phyloP scores from a whole-genome alignment of 495 filamentous ascomycete species.

The Penicillium lividum region DNA sequence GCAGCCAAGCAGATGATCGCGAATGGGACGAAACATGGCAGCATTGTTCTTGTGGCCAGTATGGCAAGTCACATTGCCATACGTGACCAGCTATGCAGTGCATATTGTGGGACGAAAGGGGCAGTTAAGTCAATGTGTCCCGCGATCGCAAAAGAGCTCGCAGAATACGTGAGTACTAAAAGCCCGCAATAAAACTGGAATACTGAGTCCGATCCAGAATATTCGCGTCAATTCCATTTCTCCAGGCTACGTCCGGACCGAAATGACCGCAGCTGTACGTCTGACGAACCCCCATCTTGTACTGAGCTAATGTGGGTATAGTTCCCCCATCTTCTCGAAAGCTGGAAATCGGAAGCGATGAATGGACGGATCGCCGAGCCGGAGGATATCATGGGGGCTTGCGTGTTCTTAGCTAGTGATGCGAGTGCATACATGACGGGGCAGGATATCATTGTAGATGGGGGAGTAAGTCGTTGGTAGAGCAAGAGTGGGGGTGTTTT shows the following conservation, averaged over 20 bases:
- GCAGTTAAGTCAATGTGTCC: slow-evolving; percentile 67
- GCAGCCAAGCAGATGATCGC: slow-evolving; percentile 51
- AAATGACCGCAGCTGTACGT: slow-evolving; percentile 52
- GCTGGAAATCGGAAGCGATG: slow-evolving; percentile 75
- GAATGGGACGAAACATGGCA: slow-evolving; percentile 46
- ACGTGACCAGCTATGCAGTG: slow-evolving; percentile 74
- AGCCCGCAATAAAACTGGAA: background rate
- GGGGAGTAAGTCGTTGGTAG: slow-evolving; percentile 38
- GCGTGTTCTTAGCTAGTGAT: slow-evolving; percentile 79
- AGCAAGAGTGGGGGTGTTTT: slow-evolving; percentile 23
- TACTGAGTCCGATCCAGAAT: slow-evolving; percentile 19
- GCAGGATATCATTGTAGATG: slow-evolving; percentile 61
- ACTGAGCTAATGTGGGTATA: slow-evolving; percentile 51
- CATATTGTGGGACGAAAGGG: slow-evolving; percentile 68
- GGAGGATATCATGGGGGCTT: slow-evolving; percentile 80
- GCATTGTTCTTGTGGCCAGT: slow-evolving; percentile 49
- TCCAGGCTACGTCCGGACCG: slow-evolving; percentile 49
- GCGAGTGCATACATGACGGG: slow-evolving; percentile 81
- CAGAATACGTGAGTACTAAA: slow-evolving; percentile 30
- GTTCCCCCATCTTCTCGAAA: slow-evolving; percentile 68
- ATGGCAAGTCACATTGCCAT: slow-evolving; percentile 54
- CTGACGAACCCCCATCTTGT: slow-evolving; percentile 22
- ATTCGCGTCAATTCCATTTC: slow-evolving; percentile 49
- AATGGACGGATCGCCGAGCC: slow-evolving; percentile 70
- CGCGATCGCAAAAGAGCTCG: slow-evolving; percentile 64